Percentiles rank a stretch among this genome's conserved stretches.
Conservation (phyloP, 768 basidiomycete genomes). For the Pleurotus giganteus region DNA sequence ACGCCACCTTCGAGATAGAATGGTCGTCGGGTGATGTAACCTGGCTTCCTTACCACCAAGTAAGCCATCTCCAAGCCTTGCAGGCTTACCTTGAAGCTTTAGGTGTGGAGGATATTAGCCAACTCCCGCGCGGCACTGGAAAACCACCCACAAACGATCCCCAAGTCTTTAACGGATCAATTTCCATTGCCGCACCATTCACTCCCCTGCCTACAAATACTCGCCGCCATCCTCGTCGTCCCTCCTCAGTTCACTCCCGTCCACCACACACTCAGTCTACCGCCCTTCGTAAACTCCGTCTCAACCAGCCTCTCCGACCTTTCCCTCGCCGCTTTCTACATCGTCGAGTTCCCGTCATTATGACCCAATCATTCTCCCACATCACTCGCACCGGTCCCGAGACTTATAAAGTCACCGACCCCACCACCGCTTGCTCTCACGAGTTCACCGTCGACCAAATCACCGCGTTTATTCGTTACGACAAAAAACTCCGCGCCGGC, state of each 20-base stretch:
- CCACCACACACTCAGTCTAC: background rate
- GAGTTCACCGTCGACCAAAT: background rate
- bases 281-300: background rate
- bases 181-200: background rate
- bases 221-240: background rate
- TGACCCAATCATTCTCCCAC: background rate
- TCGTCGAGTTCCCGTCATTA: background rate
- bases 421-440: background rate
- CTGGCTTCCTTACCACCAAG: constrained; percentile 28
- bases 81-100: background rate
- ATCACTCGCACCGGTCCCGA: background rate
- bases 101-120: background rate
- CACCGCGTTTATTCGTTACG: background rate
- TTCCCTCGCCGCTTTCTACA: too few relatives aligned
- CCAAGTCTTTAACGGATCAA: background rate
- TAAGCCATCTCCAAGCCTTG: constrained; percentile 7
- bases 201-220: too few relatives aligned
- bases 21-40: constrained; percentile 33
- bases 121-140: background rate
- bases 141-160: background rate
- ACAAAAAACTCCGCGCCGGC: background rate
- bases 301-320: background rate
- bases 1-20: constrained; percentile 26
- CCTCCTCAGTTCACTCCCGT: background rate
- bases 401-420: background rate